Evolutionary conservation across 1,139 yeast genomes (phyloP).

Genomic region (Sugiyamaella japonica): DNA sequence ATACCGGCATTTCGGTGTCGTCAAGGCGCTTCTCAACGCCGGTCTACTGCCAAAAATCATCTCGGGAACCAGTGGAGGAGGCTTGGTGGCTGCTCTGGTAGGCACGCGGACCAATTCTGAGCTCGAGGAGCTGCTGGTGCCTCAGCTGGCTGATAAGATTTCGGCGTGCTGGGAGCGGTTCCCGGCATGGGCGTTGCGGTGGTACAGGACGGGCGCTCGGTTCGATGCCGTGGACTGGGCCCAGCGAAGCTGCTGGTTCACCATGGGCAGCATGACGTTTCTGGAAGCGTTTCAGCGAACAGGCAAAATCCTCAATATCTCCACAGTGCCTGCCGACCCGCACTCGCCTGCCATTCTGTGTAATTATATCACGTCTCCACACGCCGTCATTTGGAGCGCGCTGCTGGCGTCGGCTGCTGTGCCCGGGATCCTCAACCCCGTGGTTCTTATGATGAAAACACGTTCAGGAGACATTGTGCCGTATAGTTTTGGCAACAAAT

Average conservation of each 20-base stretch:
- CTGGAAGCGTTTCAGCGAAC: conserved; percentile 67
- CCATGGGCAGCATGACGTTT: conserved; percentile 70
- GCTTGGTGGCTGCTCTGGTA: conserved; percentile 72
- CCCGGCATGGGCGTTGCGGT: conserved; percentile 57
- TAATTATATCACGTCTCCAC: conserved; percentile 74
- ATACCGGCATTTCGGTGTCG: conserved; percentile 74
- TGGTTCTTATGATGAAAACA: conserved; percentile 72
- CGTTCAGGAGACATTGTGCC: conserved; percentile 54
- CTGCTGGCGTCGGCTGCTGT: conserved; percentile 78
- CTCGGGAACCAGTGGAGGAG: conserved; percentile 84
- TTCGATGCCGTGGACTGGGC: conserved; percentile 81
- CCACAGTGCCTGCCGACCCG: conserved; percentile 81
- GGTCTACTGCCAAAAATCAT: conserved; percentile 66
- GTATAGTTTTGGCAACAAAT: conserved; percentile 69
- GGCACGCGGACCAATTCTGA: conserved; percentile 73
- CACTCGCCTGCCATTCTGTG: conserved; percentile 80
- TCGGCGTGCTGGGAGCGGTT: conserved; percentile 73
- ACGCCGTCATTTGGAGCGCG: conserved; percentile 81
- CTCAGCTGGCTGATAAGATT: conserved; percentile 62
- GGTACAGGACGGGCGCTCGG: conserved; percentile 76
- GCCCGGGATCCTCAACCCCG: conserved; percentile 82
- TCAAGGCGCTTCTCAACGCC: conserved; percentile 67
- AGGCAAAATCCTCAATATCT: conserved; percentile 68
- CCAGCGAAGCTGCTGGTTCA: conserved; percentile 63
- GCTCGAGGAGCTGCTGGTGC: conserved; percentile 54